Evolutionary conservation across 768 basidiomycete species (phyloP), one percentile per base, ranked within the genome.

Genomic region (Astraeus odoratus): DNA sequence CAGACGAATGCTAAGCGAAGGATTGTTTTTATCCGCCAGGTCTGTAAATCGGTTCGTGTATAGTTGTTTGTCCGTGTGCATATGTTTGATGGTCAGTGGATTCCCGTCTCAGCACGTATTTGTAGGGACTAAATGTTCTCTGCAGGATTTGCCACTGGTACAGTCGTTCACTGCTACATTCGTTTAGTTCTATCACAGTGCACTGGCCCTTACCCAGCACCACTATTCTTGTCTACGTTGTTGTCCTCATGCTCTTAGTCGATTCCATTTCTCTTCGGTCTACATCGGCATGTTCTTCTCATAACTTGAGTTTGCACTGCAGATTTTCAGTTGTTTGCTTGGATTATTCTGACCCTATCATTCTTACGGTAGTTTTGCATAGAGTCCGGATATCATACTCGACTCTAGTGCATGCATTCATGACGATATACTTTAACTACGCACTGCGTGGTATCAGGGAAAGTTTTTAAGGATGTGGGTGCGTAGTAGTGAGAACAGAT

Each of bases 1-100:
- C 70, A 19, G 75, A 75, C 49, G 77, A 74, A 52, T 75, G 77
- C 27, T 77, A 49, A 68, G 52, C 57, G 49, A 15, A 38, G 27
- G 19, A 39, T 43, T 39, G n/a, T n/a, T 37, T 23, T 12, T 33
- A 22, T 41, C 49, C 35, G 40, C 36, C 26, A 23, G 40, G 24
- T 26, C 50, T 53, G 58, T 65, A 63, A 34, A 58, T 56, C 48
- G 50, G 25, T 41, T 47, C 37, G 38, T 42, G 58, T 39, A 53
- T 44, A 42, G 20, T 45, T 61, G 51, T 54, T 42, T 62, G 51
- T 51, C 42, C 34, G 37, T 60, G 54, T 54, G 50, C 51, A 55
- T 58, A 50, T n/a, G 29, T 18, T 51, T 22, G 47, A 46, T 54
- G 57, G 59, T 50, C 20, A 39, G 51, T 51, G 25, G n/a, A 27